Percentiles rank a stretch among this genome's conserved stretches.
phyloP scores from a whole-genome alignment of 139 green algal species.

The Edaphochlamys debaryana region DNA sequence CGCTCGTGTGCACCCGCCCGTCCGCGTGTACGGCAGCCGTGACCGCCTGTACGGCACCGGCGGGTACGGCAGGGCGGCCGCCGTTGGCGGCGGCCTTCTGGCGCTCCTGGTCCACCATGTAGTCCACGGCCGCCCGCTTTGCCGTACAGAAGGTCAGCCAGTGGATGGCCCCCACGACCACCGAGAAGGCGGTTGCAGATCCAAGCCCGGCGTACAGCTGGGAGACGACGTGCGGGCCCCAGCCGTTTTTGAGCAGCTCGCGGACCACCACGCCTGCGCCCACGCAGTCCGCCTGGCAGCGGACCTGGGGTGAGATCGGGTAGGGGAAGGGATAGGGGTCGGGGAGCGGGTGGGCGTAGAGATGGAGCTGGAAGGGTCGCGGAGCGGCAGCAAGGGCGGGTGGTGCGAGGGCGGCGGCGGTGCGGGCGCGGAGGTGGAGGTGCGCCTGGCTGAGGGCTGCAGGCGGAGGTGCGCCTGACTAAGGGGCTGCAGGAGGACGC shows the following conservation, averaged over 20 bases:
- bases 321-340: background rate
- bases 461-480: no score
- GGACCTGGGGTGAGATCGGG: conserved; percentile 47
- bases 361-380: no score
- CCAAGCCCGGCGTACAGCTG: conserved; percentile 49
- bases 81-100: background rate
- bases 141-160: conserved; percentile 44
- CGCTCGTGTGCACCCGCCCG: background rate
- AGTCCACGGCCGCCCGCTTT: conserved; percentile 30
- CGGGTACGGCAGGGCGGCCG: background rate
- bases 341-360: no score
- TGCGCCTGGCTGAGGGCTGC: no score
- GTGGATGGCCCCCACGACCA: conserved; percentile 62
- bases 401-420: no score
- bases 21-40: background rate
- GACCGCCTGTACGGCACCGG: background rate
- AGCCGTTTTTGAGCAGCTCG: conserved; percentile 43
- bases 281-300: conserved; percentile 65
- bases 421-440: no score
- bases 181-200: conserved; percentile 53
- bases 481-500: no score
- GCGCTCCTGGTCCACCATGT: background rate
- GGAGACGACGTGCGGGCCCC: conserved; percentile 3
- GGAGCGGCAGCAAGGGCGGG: no score
- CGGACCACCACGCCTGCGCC: conserved; percentile 46